Base-by-base conservation (phyloP, 2,329 filamentous ascomycete genomes). In the Aspergillus brasiliensis region DNA sequence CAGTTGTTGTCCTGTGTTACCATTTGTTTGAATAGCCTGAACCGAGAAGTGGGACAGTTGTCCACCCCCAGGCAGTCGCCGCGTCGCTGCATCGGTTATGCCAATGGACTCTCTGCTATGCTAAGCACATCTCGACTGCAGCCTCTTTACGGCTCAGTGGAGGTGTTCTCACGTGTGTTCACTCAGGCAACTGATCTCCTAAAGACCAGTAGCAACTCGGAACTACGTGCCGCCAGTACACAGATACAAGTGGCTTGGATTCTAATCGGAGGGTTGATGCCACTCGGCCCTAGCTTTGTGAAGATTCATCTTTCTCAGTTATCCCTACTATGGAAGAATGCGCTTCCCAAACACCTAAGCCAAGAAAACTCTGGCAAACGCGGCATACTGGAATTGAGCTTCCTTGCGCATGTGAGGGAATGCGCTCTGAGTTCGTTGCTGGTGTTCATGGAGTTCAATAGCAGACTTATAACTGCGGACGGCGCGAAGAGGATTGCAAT, bases 171-270 rank as follows among this genome's bases (percentile, higher is more conserved):
- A 61, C 86, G 92, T 31, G 91, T 98, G 11, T 83, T 98, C 59
- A 90, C 91, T 7, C 92, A 97, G 80, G 93, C 95, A 1, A 98
- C 93, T 0, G 91, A 91, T 40, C 81, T 99, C 27, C 84, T 99
- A 40, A 99, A 99, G 76, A 93, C 90, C 0, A 97, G 92, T 73
- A 89, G 92, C 48, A 91, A 92, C 71, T 95, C 92, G 1, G 94
- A 99, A 73, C 81, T 99, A 56, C 88, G 94, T 27, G 88, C 95
- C 37, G 96, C 95, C 6, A 91, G 91, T 69, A 97, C 92, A 1
- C 95, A 99, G 72, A 92, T 99, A 23, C 95, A 99, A 73, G 93
- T 99, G 2, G 95, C 95, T 5, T 99, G 95, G 94, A 96, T 96
- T 51, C 81, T 99, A 59, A 96, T 99, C 49, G 95, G 96, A 38